Evolutionary conservation across 1,139 yeast species (phyloP).

Genomic region (Pichia sp.): DNA sequence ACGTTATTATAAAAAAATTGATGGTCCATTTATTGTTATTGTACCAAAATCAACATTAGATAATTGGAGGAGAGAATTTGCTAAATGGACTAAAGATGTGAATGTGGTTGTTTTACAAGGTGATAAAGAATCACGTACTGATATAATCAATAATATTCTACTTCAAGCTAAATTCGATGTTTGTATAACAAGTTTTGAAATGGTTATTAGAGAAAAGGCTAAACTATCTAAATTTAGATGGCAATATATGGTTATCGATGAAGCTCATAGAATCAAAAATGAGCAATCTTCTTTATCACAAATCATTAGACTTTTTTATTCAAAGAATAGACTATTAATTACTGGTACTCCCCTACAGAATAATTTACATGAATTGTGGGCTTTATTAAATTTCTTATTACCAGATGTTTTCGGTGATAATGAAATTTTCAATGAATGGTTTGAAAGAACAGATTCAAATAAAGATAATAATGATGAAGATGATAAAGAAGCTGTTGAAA

Average conservation of each 20-base stretch:
- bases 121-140: slow-evolving; percentile 65
- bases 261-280: slow-evolving; percentile 93
- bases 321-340: slow-evolving; percentile 74
- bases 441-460: slow-evolving; percentile 37
- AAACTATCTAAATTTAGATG: slow-evolving; percentile 76
- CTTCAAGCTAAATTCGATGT: slow-evolving; percentile 80
- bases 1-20: slow-evolving; percentile 66
- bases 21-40: slow-evolving; percentile 86
- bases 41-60: slow-evolving; percentile 95
- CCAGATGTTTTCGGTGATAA: slow-evolving; percentile 95
- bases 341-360: slow-evolving; percentile 97
- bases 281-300: slow-evolving; percentile 88
- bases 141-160: slow-evolving; percentile 51
- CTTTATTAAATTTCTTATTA: slow-evolving; percentile 74
- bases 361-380: slow-evolving; percentile 94
- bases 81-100: slow-evolving; percentile 95
- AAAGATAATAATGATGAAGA: slow-evolving; percentile 43
- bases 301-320: slow-evolving; percentile 78
- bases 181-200: slow-evolving; percentile 83
- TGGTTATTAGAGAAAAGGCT: slow-evolving; percentile 82
- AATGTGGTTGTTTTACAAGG: slow-evolving; percentile 82
- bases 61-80: slow-evolving; percentile 92
- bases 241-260: slow-evolving; percentile 93
- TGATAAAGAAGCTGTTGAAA: slow-evolving; percentile 55
- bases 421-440: slow-evolving; percentile 88